phyloP scores from a whole-genome alignment of 371 early-diverging fungal genomes.

The Haplosporangium sp. region DNA sequence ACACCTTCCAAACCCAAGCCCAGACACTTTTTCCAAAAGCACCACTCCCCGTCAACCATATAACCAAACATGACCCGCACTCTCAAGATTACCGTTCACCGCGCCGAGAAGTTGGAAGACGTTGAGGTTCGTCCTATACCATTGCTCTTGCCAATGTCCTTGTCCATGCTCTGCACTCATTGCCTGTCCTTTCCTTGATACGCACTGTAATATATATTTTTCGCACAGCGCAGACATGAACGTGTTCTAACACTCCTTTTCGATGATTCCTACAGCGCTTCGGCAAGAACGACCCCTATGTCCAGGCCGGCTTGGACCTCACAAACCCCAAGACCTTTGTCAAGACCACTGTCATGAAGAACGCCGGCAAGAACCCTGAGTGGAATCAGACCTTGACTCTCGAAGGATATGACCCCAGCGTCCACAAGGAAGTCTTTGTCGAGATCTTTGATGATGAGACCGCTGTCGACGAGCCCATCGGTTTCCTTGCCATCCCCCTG shows the following conservation, averaged over 20 bases:
- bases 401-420: background rate
- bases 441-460: slow-evolving; percentile 61
- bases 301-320: slow-evolving; percentile 2
- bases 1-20: background rate
- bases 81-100: background rate
- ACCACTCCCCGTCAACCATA: too few relatives aligned
- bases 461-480: slow-evolving; percentile 57
- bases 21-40: background rate
- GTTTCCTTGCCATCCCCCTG: slow-evolving; percentile 64
- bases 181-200: background rate
- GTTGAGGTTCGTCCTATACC: background rate
- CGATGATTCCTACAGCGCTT: background rate
- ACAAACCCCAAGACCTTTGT: background rate
- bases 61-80: background rate
- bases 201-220: background rate
- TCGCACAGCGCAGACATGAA: background rate
- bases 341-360: slow-evolving; percentile 20
- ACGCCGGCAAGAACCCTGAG: slow-evolving; percentile 15
- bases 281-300: slow-evolving; percentile 31
- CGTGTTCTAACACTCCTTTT: background rate
- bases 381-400: slow-evolving; percentile 21
- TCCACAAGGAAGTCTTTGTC: slow-evolving; percentile 54
- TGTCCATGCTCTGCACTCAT: too few relatives aligned
- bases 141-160: too few relatives aligned
- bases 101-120: background rate